phyloP scores from a whole-genome alignment of 2,329 filamentous ascomycete genomes.

The Colletotrichum nymphaeae region DNA sequence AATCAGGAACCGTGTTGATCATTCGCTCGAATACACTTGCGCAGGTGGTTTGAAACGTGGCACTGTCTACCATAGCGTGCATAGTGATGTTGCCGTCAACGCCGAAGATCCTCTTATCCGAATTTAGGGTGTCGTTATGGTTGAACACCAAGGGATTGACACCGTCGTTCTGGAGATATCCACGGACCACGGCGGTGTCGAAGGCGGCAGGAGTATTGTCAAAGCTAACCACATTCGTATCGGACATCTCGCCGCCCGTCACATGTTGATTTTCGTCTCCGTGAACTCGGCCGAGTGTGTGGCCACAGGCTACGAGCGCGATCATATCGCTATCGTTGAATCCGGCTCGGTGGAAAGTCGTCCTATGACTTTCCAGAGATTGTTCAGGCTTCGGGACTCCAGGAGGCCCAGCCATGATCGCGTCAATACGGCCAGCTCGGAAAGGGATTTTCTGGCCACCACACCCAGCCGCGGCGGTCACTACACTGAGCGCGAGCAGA shows the following conservation, averaged over 20 bases:
- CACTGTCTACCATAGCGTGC: constrained; percentile 48
- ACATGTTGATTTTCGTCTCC: constrained; percentile 53
- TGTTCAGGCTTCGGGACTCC: constrained; percentile 47
- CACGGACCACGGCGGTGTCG: constrained; percentile 55
- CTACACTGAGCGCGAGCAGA: constrained; percentile 39
- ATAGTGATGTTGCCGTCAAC: constrained; percentile 59
- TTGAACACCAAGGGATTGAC: constrained; percentile 55
- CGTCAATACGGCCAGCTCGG: constrained; percentile 45
- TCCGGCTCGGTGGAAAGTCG: constrained; percentile 44
- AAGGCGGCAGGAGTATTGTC: constrained; percentile 56
- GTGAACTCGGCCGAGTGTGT: constrained; percentile 56
- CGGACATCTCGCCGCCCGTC: constrained; percentile 19
- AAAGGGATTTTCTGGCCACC: constrained; percentile 42
- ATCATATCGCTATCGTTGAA: constrained; percentile 50
- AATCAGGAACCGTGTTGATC: constrained; percentile 48
- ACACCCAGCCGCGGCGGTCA: constrained; percentile 36
- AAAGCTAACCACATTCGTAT: constrained; percentile 47
- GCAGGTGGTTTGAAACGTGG: constrained; percentile 45
- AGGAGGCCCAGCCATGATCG: constrained; percentile 41
- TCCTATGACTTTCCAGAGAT: constrained; percentile 39
- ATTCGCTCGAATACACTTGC: constrained; percentile 44
- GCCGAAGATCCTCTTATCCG: constrained; percentile 56
- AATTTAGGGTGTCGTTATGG: constrained; percentile 50
- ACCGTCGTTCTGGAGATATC: constrained; percentile 55
- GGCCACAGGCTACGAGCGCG: constrained; percentile 48